Conservation (phyloP, 2,329 filamentous ascomycete genomes). For the Scortechinia acanthostroma region DNA sequence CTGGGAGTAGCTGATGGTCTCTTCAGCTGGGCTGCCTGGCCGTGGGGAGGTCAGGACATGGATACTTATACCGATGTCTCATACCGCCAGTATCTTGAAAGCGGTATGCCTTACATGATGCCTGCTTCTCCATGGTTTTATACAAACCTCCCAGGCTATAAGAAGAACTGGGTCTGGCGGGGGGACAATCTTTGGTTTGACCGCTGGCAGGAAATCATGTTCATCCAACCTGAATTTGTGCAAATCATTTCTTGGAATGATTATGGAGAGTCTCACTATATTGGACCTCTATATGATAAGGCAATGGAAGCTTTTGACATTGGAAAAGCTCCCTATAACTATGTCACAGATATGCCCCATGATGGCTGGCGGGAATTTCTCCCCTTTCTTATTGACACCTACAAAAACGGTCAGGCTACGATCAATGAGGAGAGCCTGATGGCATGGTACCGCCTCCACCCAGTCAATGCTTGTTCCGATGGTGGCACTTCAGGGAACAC, state of each 20-base stretch:
- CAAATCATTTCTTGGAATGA: conserved; percentile 17
- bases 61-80: conserved; percentile 17
- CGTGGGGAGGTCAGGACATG: conserved; percentile 25
- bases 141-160: conserved; percentile 44
- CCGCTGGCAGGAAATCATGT: conserved; percentile 43
- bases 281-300: conserved; percentile 33
- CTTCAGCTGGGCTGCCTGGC: conserved; percentile 38
- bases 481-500: conserved; percentile 21
- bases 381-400: conserved; percentile 38
- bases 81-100: conserved; percentile 21
- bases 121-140: conserved; percentile 52
- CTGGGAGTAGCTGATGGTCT: conserved; percentile 25
- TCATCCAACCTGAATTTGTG: conserved; percentile 34
- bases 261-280: conserved; percentile 13
- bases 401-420: conserved; percentile 29
- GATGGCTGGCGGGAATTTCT: conserved; percentile 37
- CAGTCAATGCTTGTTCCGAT: conserved; percentile 11
- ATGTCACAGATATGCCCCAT: conserved; percentile 37
- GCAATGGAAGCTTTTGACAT: conserved; percentile 29
- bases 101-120: conserved; percentile 40
- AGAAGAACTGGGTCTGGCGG: conserved; percentile 57
- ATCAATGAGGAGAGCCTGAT: conserved; percentile 17
- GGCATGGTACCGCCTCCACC: conserved; percentile 22
- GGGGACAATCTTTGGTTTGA: conserved; percentile 55
- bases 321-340: conserved; percentile 32